Percentiles rank a stretch among this genome's conserved stretches.
These are phyloP conservation scores for Ilyonectria robusta DNA, from an alignment of 2,329 filamentous ascomycete species.

Conservation along the genomic window DNA sequence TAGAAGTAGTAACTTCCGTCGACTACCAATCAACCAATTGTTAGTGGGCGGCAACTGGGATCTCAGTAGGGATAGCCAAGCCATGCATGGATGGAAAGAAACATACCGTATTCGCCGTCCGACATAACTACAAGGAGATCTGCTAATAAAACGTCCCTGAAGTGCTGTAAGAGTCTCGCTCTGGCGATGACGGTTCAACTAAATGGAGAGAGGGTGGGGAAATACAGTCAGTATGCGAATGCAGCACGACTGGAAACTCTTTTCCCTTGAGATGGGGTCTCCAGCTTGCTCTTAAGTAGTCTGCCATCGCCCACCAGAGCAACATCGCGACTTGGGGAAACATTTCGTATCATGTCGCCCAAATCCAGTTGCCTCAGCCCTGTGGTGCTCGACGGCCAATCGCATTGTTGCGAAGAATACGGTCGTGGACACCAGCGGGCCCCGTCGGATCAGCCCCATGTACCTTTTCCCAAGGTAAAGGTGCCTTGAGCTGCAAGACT, in stretches of 20 bases:
- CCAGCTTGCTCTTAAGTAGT: slow-evolving; percentile 29
- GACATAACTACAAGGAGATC: slow-evolving; percentile 35
- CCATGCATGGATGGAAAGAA: background rate
- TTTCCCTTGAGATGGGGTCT: slow-evolving; percentile 5
- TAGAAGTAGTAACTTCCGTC: slow-evolving; percentile 62
- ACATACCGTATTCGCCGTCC: slow-evolving; percentile 51
- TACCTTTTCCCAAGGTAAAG: background rate
- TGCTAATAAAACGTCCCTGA: background rate
- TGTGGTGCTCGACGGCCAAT: slow-evolving; percentile 36
- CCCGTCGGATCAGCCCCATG: slow-evolving; percentile 20
- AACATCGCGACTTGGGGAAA: slow-evolving; percentile 1
- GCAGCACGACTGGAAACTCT: background rate
- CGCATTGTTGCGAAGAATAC: slow-evolving; percentile 43
- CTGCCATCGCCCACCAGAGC: background rate
- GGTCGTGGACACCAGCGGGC: slow-evolving; percentile 21
- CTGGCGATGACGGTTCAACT: background rate
- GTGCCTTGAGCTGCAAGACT: background rate
- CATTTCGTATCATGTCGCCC: slow-evolving; percentile 21
- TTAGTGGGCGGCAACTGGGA: background rate
- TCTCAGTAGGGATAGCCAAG: background rate
- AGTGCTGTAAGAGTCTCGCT: background rate
- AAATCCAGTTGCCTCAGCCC: slow-evolving; percentile 29
- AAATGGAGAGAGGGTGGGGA: background rate
- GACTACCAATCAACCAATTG: slow-evolving; percentile 46
- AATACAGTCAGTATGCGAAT: background rate